Evolutionary conservation across 805 yeast genomes (phyloP).

Genomic region (Kodamaea laetipori): DNA sequence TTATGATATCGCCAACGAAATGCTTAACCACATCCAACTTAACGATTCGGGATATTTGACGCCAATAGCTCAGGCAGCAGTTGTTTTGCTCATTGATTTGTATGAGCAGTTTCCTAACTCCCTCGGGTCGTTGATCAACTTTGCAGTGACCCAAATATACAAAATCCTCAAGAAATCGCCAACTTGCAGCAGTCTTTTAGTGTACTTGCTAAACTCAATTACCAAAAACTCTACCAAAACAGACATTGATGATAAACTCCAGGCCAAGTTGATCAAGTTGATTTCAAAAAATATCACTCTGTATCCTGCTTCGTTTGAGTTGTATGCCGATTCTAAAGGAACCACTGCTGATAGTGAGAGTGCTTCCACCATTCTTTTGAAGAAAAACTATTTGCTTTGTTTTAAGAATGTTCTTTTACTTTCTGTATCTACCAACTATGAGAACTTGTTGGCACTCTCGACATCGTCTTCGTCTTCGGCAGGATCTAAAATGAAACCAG

Average conservation of each 20-base stretch:
- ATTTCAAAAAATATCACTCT: constrained; percentile 29
- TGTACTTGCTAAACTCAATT: constrained; percentile 33
- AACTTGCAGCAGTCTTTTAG: constrained; percentile 24
- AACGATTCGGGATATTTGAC: constrained; percentile 20
- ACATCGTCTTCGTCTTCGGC: constrained; percentile 33
- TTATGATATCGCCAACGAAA: constrained; percentile 40
- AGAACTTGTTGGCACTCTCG: constrained; percentile 36
- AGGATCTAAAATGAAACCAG: constrained; percentile 45
- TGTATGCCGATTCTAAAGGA: constrained; percentile 17
- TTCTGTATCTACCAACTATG: constrained; percentile 39
- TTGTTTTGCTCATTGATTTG: constrained; percentile 38
- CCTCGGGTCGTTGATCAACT: constrained; percentile 37
- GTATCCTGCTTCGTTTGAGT: constrained; percentile 22
- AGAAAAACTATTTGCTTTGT: constrained; percentile 35
- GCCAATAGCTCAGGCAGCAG: constrained; percentile 25
- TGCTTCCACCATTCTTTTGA: constrained; percentile 26
- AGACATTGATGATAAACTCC: constrained; percentile 44
- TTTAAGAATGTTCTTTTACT: constrained; percentile 36
- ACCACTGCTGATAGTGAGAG: constrained; percentile 16
- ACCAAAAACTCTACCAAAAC: constrained; percentile 37
- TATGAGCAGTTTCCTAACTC: constrained; percentile 40
- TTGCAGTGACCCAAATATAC: constrained; percentile 37
- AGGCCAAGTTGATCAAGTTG: constrained; percentile 37
- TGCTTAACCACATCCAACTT: constrained; percentile 29
- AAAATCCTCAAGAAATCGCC: constrained; percentile 42